Base-by-base conservation (phyloP, 2,329 filamentous ascomycete genomes). In the Trichoderma sp. region DNA sequence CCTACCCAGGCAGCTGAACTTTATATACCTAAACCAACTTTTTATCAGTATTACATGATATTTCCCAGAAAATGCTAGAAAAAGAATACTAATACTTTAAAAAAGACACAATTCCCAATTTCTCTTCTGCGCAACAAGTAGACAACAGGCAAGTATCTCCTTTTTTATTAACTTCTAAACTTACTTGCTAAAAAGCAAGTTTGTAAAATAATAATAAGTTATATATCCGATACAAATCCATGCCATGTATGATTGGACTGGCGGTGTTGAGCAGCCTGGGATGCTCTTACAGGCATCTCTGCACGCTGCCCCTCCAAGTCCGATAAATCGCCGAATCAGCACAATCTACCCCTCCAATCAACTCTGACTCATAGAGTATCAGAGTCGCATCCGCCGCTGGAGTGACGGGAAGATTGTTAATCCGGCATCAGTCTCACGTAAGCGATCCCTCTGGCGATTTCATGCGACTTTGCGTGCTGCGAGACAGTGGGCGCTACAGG, bases 251-350 rank as follows among this genome's bases (percentile, higher is more conserved):
- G 5, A 43, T 0, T 19, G 5, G 14, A 43, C 40, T 43, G 40
- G 19, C 40, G 19, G 40, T 43, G 40, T 43, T 43, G 19, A 43
- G 40, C 40, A 19, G 14, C 37, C 7, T 19, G 2, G 19, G 37
- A 40, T 40, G 37, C 33, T 40, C 37, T 43, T 7, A 43, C 40
- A n/a, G 40, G 33, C 11, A 7, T 11, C 21, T 6, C 7, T 19
- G 61, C 53, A 55, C 6, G 49, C n/a, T 21, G 13, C 47, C 40
- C 55, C 55, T 67, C 64, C 64, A 56, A 67, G 64, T 67, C 64
- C 64, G 64, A 67, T 67, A 21, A 67, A 67, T 59, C n/a, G 64
- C 64, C 64, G 64, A 67, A n/a, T 52, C 21, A 43, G 55, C 37
- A 35, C 57, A 58, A 66, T 35, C 31, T 35, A 31, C 64, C 64